Base-by-base conservation (phyloP, 768 basidiomycete species). In the Russula earlei region DNA sequence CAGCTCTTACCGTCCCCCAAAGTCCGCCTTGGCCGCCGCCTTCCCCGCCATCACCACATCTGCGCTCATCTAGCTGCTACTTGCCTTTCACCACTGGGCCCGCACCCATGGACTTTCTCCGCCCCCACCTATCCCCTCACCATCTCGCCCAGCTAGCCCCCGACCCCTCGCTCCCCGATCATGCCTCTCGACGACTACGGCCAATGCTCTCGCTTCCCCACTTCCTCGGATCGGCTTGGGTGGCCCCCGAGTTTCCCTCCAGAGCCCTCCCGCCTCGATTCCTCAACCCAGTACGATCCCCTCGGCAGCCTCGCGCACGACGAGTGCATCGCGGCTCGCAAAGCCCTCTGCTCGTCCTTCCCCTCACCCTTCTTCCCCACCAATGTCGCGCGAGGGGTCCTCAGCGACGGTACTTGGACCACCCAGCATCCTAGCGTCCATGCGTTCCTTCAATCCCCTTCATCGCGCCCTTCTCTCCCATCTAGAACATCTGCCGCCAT, bases 381-480 rank as follows among this genome's bases (percentile, higher is more conserved):
- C 45, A 31, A n/a, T 14, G 41, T 61, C 24, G 29, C 59, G 27
- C 52, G 43, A 22, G 62, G 62, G 45, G 59, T 62, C 43, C 55
- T 62, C 59, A 57, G 52, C 45, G 55, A 62, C 27, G 59, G 59
- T n/a, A 52, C 51, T 36, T 61, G 59, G 59, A 62, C 55, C 44
- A 49, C 52, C 19, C 31, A 48, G 19, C 62, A 62, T 24, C 62
- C 62, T n/a, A 40, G 27, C 41, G 59, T 62, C 24, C 41, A 47
- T 19, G 60, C 31, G 5, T 61, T 56, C 40, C 55, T 62, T 20
- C 24, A 43, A n/a, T 49, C 51, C 33, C 59, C 59, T 22, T 34
- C 38, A 37, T 40, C 55, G 4, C 59, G 54, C 24, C 59, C 62
- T 27, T 31, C 38, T 11, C 48, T 60, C 40, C 5, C 22, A 45